Conservation (phyloP, 2,329 filamentous ascomycete genomes). For the Sporothrix brunneoviolacea region DNA sequence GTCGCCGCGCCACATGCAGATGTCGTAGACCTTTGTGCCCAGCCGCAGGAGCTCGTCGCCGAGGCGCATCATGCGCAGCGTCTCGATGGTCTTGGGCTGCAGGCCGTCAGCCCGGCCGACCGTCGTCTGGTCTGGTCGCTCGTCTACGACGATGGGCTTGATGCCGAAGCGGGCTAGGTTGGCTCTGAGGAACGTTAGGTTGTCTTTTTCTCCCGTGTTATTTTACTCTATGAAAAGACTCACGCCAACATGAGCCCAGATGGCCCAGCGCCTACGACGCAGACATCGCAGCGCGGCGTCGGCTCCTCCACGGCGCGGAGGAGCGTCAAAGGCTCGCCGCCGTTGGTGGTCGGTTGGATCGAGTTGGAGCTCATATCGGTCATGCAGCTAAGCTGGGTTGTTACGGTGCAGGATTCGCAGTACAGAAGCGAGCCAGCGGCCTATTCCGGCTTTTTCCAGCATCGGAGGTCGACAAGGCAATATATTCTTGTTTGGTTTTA, state of each 20-base stretch:
- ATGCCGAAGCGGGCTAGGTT: constrained; percentile 50
- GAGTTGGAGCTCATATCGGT: too few relatives aligned
- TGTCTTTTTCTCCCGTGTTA: not conserved
- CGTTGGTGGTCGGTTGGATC: not conserved
- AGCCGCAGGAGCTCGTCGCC: constrained; percentile 58
- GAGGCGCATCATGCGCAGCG: constrained; percentile 63
- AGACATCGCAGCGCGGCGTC: constrained; percentile 16
- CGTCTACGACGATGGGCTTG: not conserved
- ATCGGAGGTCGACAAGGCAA: too few relatives aligned
- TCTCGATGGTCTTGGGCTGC: constrained; percentile 73
- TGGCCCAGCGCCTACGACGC: constrained; percentile 24
- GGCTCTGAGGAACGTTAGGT: constrained; percentile 2
- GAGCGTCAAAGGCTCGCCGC: not conserved
- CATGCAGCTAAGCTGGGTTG: too few relatives aligned
- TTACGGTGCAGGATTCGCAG: too few relatives aligned
- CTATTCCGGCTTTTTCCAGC: too few relatives aligned
- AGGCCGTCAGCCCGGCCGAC: constrained; percentile 58
- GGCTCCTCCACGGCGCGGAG: not conserved
- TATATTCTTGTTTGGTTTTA: too few relatives aligned
- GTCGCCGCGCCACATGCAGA: constrained; percentile 65
- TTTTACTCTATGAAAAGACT: constrained; percentile 25
- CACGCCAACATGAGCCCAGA: constrained; percentile 33
- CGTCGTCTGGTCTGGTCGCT: constrained; percentile 27
- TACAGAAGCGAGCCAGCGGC: too few relatives aligned
- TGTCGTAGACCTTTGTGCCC: constrained; percentile 65